Percentiles rank a stretch among this genome's conserved stretches.
phyloP scores from a whole-genome alignment of 2,329 filamentous ascomycete genomes.

The Talaromyces piceae region DNA sequence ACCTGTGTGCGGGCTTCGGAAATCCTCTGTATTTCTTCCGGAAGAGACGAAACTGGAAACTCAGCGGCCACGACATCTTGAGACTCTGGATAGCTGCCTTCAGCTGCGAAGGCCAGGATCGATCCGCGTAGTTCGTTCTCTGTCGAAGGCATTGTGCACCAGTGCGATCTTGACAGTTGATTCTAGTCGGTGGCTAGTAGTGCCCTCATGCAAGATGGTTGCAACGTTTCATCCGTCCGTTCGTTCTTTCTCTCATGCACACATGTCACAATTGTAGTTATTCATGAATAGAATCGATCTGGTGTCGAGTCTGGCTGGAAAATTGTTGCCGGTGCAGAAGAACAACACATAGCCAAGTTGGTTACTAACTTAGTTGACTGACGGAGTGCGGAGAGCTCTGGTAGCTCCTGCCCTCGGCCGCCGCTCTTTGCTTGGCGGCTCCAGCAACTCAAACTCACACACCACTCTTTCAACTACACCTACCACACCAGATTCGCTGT shows the following conservation, averaged over 20 bases:
- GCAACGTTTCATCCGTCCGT: neutral
- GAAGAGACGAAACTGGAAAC: slow-evolving; percentile 42
- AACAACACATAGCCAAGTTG: neutral
- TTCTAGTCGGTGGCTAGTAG: neutral
- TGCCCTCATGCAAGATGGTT: neutral
- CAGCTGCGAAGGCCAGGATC: slow-evolving; percentile 56
- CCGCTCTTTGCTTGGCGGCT: neutral
- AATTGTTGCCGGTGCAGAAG: neutral
- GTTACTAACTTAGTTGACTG: no score
- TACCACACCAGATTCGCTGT: no score
- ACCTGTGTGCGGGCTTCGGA: slow-evolving; percentile 46
- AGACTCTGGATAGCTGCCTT: slow-evolving; percentile 50
- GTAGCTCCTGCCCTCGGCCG: neutral
- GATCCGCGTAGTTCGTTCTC: slow-evolving; percentile 47
- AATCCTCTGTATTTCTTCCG: slow-evolving; percentile 45
- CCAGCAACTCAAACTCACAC: neutral
- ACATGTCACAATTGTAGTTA: neutral
- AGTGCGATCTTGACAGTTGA: neutral
- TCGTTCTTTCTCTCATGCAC: neutral
- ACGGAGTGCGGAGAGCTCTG: neutral
- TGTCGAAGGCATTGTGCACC: slow-evolving; percentile 7
- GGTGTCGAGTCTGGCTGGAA: neutral
- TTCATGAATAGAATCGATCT: neutral
- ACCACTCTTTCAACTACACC: neutral
- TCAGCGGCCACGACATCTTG: slow-evolving; percentile 49